Evolutionary conservation across 129 eudicot species (phyloP).

Genomic region (Lactuca sativa): DNA sequence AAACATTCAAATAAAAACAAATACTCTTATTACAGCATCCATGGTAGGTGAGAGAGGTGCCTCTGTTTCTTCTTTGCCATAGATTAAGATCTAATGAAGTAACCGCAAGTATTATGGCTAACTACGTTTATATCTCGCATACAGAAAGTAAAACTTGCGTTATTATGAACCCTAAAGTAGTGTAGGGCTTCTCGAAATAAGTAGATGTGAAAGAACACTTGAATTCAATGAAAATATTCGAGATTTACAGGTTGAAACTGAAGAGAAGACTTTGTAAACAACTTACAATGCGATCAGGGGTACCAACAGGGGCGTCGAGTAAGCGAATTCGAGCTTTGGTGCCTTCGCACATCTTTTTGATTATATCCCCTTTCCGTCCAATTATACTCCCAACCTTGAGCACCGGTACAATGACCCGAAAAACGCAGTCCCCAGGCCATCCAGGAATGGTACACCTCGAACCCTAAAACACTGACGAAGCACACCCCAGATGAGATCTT

Average conservation of each 20-base stretch:
- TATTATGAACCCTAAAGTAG: no score
- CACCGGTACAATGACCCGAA: conserved; percentile 66
- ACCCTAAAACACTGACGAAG: no score
- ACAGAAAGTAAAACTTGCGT: no score
- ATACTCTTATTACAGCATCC: conserved; percentile 76
- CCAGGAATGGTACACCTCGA: conserved; percentile 35
- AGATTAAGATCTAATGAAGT: conserved; percentile 57
- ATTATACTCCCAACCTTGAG: conserved; percentile 58
- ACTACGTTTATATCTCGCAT: no score
- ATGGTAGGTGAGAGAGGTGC: conserved; percentile 77
- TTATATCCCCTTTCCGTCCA: no score
- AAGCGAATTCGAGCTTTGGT: conserved; percentile 67
- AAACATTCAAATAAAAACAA: neutral
- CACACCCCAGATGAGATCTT: no score
- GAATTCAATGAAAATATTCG: no score
- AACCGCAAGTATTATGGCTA: neutral
- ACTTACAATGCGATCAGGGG: conserved; percentile 74
- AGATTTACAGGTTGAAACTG: no score
- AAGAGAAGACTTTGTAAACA: neutral
- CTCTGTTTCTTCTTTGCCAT: conserved; percentile 88
- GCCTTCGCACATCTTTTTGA: no score
- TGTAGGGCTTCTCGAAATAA: no score
- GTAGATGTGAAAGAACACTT: no score
- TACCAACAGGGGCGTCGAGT: conserved; percentile 58
- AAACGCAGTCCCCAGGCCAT: conserved; percentile 83